Evolutionary conservation across 768 basidiomycete genomes (phyloP).

Genomic region (Pulveroboletus ravenelii): DNA sequence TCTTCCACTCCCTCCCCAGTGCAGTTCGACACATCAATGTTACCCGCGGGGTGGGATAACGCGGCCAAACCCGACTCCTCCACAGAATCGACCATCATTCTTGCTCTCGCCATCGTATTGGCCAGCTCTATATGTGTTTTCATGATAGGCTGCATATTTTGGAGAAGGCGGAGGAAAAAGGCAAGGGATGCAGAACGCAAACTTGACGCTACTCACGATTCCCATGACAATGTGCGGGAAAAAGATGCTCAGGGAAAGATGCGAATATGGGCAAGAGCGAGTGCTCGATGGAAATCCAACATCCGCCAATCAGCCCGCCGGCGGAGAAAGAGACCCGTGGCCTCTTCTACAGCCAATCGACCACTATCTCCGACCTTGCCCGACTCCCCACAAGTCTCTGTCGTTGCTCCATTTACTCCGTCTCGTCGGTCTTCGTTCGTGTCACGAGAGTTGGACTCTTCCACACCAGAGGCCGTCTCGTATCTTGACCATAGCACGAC

Average conservation of each 20-base stretch:
- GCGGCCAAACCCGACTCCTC: slow-evolving; percentile 6
- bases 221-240: slow-evolving; percentile 35
- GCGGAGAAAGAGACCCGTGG: slow-evolving; percentile 33
- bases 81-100: slow-evolving; percentile 42
- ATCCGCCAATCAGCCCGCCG: slow-evolving; percentile 57
- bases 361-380: slow-evolving; percentile 18
- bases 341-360: slow-evolving; percentile 4
- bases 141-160: slow-evolving; percentile 58
- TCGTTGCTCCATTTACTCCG: slow-evolving; percentile 6
- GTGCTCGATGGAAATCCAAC: slow-evolving; percentile 65
- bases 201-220: slow-evolving; percentile 19
- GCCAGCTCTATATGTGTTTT: slow-evolving; percentile 56
- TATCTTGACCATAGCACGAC: neutral
- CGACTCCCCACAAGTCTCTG: slow-evolving; percentile 9
- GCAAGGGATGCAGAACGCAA: slow-evolving; percentile 53
- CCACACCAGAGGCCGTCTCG: neutral
- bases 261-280: slow-evolving; percentile 61
- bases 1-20: slow-evolving; percentile 6
- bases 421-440: slow-evolving; percentile 30
- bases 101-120: slow-evolving; percentile 59
- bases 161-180: slow-evolving; percentile 42
- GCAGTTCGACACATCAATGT: slow-evolving; percentile 23
- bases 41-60: slow-evolving; percentile 54
- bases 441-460: slow-evolving; percentile 6
- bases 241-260: slow-evolving; percentile 48